phyloP scores from a whole-genome alignment of 805 yeast species.

The Metschnikowia arizonensis region DNA sequence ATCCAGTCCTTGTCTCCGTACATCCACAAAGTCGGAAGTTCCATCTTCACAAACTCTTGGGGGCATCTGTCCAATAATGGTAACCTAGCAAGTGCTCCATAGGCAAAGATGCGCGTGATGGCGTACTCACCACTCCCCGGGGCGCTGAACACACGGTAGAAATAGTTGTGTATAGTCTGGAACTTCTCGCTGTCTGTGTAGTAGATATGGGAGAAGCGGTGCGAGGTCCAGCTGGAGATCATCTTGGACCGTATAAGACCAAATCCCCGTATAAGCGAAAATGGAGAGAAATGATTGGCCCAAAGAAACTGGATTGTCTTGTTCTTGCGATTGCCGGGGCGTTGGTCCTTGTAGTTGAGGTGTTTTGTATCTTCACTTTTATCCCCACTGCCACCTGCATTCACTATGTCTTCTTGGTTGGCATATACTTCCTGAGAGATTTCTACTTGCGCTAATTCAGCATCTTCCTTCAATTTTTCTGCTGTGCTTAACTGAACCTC shows the following conservation, averaged over 20 bases:
- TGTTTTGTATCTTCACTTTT: background rate
- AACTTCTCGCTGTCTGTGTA: conserved; percentile 28
- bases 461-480: conserved; percentile 17
- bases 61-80: conserved; percentile 55
- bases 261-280: conserved; percentile 42
- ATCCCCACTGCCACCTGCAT: background rate
- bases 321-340: conserved; percentile 18
- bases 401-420: conserved; percentile 27
- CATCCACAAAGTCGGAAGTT: conserved; percentile 51
- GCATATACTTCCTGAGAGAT: conserved; percentile 19
- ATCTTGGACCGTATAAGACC: conserved; percentile 55
- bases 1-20: conserved; percentile 74
- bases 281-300: conserved; percentile 54
- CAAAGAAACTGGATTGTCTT: conserved; percentile 40
- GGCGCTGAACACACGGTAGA: conserved; percentile 49
- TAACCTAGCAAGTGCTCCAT: conserved; percentile 53
- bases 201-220: conserved; percentile 41
- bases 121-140: conserved; percentile 65
- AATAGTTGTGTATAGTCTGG: conserved; percentile 49
- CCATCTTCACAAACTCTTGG: conserved; percentile 34
- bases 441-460: conserved; percentile 11
- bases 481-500: conserved; percentile 11
- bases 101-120: conserved; percentile 54
- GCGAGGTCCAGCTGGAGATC: conserved; percentile 52
- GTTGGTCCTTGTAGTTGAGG: background rate